Percentiles rank a stretch among this genome's conserved stretches.
Conservation (phyloP, 1,139 yeast genomes). For the Yamadazyma taylorii region DNA sequence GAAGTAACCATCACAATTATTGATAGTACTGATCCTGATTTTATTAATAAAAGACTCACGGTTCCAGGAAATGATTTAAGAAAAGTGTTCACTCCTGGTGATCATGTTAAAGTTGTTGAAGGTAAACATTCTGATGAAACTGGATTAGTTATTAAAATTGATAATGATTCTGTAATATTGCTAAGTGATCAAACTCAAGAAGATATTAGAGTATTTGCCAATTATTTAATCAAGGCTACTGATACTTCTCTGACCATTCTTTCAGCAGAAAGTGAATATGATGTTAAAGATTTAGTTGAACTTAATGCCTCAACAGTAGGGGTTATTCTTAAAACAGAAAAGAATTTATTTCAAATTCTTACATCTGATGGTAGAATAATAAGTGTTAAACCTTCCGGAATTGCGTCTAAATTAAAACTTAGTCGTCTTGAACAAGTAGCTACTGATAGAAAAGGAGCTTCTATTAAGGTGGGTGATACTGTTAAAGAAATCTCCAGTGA, state of each 20-base stretch:
- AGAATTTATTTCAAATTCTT: slow-evolving; percentile 78
- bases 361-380: slow-evolving; percentile 80
- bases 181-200: slow-evolving; percentile 85
- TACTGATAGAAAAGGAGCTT: slow-evolving; percentile 82
- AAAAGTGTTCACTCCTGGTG: slow-evolving; percentile 87
- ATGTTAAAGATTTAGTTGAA: slow-evolving; percentile 86
- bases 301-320: slow-evolving; percentile 86
- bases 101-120: slow-evolving; percentile 88
- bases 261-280: slow-evolving; percentile 63
- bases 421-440: slow-evolving; percentile 75
- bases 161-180: slow-evolving; percentile 83
- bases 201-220: slow-evolving; percentile 90
- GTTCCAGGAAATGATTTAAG: slow-evolving; percentile 82
- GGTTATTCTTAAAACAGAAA: slow-evolving; percentile 85
- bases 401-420: slow-evolving; percentile 68
- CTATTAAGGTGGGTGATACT: slow-evolving; percentile 86
- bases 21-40: slow-evolving; percentile 52
- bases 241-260: slow-evolving; percentile 55
- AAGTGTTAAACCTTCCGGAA: slow-evolving; percentile 73
- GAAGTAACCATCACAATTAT: slow-evolving; percentile 61
- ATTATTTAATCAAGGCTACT: slow-evolving; percentile 77
- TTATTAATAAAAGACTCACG: slow-evolving; percentile 50
- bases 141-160: slow-evolving; percentile 84
- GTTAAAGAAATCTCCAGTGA: slow-evolving; percentile 73
- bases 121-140: slow-evolving; percentile 94